Evolutionary conservation across 2,329 filamentous ascomycete genomes (phyloP), one percentile per base, ranked within the genome.

Genomic region (Aspergillus sergii): DNA sequence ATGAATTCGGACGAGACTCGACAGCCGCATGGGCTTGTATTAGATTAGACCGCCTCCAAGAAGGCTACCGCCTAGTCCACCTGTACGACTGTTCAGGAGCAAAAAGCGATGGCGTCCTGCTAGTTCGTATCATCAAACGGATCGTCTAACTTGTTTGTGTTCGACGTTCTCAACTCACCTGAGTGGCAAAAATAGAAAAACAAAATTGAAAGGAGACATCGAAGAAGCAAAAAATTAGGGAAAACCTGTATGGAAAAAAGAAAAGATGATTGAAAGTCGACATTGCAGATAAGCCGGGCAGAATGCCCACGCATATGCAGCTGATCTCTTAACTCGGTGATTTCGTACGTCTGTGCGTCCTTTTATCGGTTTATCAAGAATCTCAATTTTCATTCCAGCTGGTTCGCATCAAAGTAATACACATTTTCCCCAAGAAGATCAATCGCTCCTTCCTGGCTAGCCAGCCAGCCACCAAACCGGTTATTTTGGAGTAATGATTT

Each of bases 11-110:
- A 4, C 85, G 86, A 66, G 93, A 98, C 72, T 86, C 90, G 63
- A 78, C 97, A 61, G 90, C 93, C 12, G 93, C 91, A 3, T 98
- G 95, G 95, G 89, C 91, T 1, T 97, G 93, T 73, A 89, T 96
- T 69, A 86, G 93, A 45, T 85, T 98, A 26, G 93, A 97, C 78
- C 86, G 93, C 9, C 77, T 97, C 63, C 87, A 88, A 64, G 81
- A 85, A 39, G 94, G 95, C 0, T 91, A 91, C 69, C 84, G 93
- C 12, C 88, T 97, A 68, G 82, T 98, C 61, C 90, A 89, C 70
- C 80, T 98, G 62, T 83, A 91, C 66, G 89, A 96, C 73, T 81
- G 83, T 30, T 84, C 88, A 65, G 92, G 92, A 0, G 80, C 83
- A 34, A 78, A 87, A 61, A 90, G 86, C 3, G 84, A 87, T 26